Evolutionary conservation across 148 eudicot genomes (phyloP).

Genomic region (Nyssa sinensis): DNA sequence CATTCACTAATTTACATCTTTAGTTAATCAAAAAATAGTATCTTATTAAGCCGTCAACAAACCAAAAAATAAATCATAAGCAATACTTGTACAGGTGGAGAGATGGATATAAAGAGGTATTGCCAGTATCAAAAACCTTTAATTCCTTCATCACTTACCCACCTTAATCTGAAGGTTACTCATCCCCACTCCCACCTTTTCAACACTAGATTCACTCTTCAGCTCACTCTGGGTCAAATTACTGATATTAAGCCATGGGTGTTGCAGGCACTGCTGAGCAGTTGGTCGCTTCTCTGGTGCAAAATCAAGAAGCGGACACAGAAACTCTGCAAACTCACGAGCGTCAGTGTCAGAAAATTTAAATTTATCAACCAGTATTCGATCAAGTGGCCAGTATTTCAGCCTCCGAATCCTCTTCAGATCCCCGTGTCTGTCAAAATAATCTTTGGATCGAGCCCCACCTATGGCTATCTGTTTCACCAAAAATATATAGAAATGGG

Average conservation of each 20-base stretch:
- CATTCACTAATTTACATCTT: constrained; percentile 37
- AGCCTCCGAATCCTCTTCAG: constrained; percentile 89
- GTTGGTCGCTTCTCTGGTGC: constrained; percentile 92
- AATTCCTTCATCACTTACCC: constrained; percentile 28
- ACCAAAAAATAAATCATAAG: constrained; percentile 28
- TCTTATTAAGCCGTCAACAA: constrained; percentile 30
- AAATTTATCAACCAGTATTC: constrained; percentile 64
- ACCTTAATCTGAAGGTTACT: constrained; percentile 48
- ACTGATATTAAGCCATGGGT: constrained; percentile 64
- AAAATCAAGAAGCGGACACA: constrained; percentile 74
- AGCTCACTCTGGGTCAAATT: constrained; percentile 31
- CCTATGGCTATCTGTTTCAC: constrained; percentile 66
- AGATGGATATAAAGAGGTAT: background rate
- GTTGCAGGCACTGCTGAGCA: constrained; percentile 83
- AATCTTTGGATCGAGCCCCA: constrained; percentile 80
- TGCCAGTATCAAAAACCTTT: background rate
- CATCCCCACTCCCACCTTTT: constrained; percentile 41
- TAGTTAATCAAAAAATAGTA: constrained; percentile 26
- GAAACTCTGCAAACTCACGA: constrained; percentile 72
- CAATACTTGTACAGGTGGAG: constrained; percentile 21
- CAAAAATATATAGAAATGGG: constrained; percentile 1
- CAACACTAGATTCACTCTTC: constrained; percentile 31
- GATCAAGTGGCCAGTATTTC: constrained; percentile 66
- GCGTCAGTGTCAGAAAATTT: constrained; percentile 64
- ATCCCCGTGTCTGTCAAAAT: constrained; percentile 89